A percentile compares a stretch with the other conserved stretches of the same genome.
These are phyloP conservation scores for Fomitopsis schrenkii DNA, from an alignment of 1,284 basidiomycete genomes.

Conservation along the genomic window DNA sequence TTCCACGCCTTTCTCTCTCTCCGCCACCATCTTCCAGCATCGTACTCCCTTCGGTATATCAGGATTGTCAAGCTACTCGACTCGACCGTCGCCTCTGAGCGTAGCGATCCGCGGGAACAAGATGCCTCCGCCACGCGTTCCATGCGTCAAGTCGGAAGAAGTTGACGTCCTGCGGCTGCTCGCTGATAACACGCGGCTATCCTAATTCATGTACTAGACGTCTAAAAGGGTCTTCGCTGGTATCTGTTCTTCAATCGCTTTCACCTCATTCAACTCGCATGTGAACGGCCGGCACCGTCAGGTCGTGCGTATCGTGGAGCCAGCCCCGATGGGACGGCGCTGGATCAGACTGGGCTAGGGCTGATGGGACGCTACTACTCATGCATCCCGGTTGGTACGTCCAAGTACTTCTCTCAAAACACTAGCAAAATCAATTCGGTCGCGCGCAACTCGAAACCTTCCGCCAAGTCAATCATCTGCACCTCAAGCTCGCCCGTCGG, in stretches of 20 bases:
- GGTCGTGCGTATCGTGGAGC: too few species aligned
- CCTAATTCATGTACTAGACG: too few species aligned
- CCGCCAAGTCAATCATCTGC: conserved; percentile 31
- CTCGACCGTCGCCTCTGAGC: not conserved
- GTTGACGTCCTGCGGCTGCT: not conserved
- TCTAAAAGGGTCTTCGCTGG: too few species aligned
- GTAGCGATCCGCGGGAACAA: not conserved
- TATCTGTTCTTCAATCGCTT: too few species aligned
- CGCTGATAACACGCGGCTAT: not conserved
- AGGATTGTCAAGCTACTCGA: not conserved
- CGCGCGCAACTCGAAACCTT: conserved; percentile 48
- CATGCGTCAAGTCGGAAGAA: not conserved
- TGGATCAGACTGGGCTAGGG: too few species aligned
- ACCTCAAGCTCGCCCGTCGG: conserved; percentile 36
- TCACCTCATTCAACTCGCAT: too few species aligned
- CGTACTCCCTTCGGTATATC: not conserved
- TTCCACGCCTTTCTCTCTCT: not conserved
- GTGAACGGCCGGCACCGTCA: too few species aligned
- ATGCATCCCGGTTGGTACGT: too few species aligned
- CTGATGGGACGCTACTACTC: too few species aligned
- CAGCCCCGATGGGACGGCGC: too few species aligned
- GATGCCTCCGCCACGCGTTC: not conserved
- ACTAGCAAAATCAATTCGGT: conserved; percentile 51
- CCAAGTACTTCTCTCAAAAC: conserved; percentile 20
- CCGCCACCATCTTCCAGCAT: not conserved